Evolutionary conservation across 345 rosid species (phyloP).

Genomic region (Psidium guajava): DNA sequence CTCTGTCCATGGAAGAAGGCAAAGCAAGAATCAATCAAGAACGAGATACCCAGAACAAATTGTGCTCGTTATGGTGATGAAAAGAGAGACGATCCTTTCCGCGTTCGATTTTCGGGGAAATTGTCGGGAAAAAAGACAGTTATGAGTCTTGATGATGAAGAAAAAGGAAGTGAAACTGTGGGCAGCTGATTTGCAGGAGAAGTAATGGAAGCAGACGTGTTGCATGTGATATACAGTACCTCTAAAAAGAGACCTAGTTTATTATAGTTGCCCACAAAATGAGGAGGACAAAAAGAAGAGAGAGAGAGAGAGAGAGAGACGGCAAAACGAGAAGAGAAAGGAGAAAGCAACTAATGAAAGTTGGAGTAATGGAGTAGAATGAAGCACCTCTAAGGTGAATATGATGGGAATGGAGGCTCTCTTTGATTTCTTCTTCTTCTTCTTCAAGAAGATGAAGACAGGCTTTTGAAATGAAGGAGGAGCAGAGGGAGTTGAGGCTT

Average conservation of each 20-base stretch:
- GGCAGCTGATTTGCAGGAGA: not conserved
- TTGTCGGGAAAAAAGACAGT: not conserved
- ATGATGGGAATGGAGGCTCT: not conserved
- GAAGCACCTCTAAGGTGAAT: not conserved
- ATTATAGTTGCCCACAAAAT: not conserved
- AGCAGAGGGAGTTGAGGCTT: not conserved
- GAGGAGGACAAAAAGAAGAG: not conserved
- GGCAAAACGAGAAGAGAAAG: not conserved
- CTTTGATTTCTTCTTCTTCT: not conserved
- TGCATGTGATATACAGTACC: not conserved
- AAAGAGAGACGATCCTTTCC: not conserved
- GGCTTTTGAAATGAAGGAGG: not conserved
- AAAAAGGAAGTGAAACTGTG: not conserved
- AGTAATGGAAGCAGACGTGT: not conserved
- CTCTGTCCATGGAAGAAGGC: not conserved
- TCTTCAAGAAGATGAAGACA: not conserved
- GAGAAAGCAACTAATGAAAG: not conserved
- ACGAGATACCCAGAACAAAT: not conserved
- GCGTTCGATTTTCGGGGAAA: not conserved
- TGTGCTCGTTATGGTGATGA: not conserved
- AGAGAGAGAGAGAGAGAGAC: not conserved
- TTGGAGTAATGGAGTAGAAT: not conserved
- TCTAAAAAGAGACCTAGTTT: not conserved
- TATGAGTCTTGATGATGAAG: not conserved
- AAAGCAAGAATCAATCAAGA: not conserved